These are phyloP conservation scores for Collybiopsis luxurians DNA, from an alignment of 768 basidiomycete genomes.

Conservation along the genomic window DNA sequence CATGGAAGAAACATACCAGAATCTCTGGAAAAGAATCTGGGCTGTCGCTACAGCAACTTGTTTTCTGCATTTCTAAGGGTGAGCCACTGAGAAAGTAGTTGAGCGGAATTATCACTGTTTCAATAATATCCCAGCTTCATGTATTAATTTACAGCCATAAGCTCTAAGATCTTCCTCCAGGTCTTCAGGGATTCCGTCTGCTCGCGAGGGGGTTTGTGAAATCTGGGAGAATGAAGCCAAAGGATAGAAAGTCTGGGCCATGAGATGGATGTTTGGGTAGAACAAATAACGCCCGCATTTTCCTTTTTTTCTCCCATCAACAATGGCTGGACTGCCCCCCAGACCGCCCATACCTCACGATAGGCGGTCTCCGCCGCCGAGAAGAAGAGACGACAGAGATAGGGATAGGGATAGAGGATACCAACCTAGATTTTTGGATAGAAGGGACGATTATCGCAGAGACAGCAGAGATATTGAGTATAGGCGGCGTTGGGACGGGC, in stretches of 20 bases:
- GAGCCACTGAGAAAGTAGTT: not conserved
- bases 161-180: conserved; percentile 88
- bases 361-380: not conserved
- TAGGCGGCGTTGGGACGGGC: not conserved
- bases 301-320: not conserved
- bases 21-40: conserved; percentile 93
- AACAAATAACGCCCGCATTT: not conserved
- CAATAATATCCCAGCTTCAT: conserved; percentile 89
- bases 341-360: not conserved
- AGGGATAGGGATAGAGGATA: not conserved
- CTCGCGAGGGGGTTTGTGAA: conserved; percentile 71
- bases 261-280: conserved; percentile 15
- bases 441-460: conserved; percentile 4
- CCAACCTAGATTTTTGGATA: not conserved
- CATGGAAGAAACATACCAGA: conserved; percentile 95
- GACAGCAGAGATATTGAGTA: conserved; percentile 5
- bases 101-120: conserved; percentile 60
- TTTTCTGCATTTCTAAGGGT: conserved; percentile 49
- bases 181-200: conserved; percentile 78
- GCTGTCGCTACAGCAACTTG: conserved; percentile 97
- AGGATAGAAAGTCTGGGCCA: conserved; percentile 65
- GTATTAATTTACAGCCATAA: conserved; percentile 92
- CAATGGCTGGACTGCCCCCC: conserved; percentile 7
- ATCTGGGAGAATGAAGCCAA: conserved; percentile 82
- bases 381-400: conserved; percentile 1